phyloP scores from a whole-genome alignment of 345 rosid genomes.

The Melastoma malabathricum region DNA sequence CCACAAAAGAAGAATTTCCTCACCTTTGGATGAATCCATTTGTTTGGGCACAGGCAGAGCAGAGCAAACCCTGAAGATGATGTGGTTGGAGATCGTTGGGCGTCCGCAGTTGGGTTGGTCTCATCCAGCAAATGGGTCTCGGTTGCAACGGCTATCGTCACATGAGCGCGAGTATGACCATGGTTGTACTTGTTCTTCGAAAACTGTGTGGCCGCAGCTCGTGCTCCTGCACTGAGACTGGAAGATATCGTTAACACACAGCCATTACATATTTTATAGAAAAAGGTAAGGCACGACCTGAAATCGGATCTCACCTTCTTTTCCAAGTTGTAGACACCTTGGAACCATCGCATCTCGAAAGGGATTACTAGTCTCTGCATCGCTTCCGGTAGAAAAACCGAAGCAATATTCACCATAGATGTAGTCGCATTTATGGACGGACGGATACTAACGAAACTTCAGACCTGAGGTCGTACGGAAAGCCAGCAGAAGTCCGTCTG shows the following conservation, averaged over 20 bases:
- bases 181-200: conserved; percentile 48
- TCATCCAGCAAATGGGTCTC: too few species aligned
- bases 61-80: too few species aligned
- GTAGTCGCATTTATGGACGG: too few species aligned
- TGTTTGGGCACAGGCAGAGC: too few species aligned
- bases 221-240: conserved; percentile 59
- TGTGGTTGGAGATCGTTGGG: too few species aligned
- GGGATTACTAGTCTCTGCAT: conserved; percentile 65
- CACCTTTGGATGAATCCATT: too few species aligned
- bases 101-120: too few species aligned
- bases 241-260: conserved; percentile 12
- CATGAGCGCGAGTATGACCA: conserved; percentile 4
- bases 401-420: background rate
- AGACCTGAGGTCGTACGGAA: conserved; percentile 73
- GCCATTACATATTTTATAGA: background rate
- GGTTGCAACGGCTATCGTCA: conserved; percentile 9
- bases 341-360: conserved; percentile 90
- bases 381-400: background rate
- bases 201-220: conserved; percentile 72
- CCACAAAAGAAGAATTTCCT: too few species aligned
- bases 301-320: conserved; percentile 42
- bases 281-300: background rate
- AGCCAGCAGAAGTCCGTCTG: conserved; percentile 87
- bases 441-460: too few species aligned
- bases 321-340: conserved; percentile 83